Percentiles rank a stretch among this genome's conserved stretches.
These are phyloP conservation scores for Neodidymelliopsis sp. DNA, from an alignment of 2,329 filamentous ascomycete genomes.

Conservation along the genomic window DNA sequence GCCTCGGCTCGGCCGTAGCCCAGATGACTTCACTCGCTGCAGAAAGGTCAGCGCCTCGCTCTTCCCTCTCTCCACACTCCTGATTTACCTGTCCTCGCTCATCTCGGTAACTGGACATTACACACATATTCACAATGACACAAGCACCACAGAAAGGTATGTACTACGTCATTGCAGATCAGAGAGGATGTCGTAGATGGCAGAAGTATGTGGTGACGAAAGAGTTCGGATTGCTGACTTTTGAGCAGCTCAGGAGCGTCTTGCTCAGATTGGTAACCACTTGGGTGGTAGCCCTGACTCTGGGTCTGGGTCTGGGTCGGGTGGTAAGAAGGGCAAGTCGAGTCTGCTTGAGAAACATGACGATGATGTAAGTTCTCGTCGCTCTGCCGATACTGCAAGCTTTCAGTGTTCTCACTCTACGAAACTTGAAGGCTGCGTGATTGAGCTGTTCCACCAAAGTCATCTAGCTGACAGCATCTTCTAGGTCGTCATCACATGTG, in stretches of 20 bases:
- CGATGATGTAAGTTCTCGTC: conserved; percentile 58
- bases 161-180: conserved; percentile 1
- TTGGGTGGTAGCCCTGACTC: conserved; percentile 47
- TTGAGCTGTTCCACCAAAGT: not conserved
- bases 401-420: not conserved
- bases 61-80: not conserved
- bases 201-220: conserved; percentile 6
- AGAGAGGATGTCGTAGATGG: not conserved
- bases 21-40: conserved; percentile 18
- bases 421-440: not conserved
- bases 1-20: conserved; percentile 16
- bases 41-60: conserved; percentile 14
- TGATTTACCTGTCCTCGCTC: not conserved
- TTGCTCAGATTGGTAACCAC: conserved; percentile 66
- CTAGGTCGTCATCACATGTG: conserved; percentile 84
- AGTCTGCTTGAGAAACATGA: conserved; percentile 61
- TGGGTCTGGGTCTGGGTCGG: conserved; percentile 2
- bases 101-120: not conserved
- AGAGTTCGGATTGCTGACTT: conserved; percentile 1
- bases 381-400: not conserved
- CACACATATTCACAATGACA: conserved; percentile 12
- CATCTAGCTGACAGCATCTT: conserved; percentile 6
- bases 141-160: conserved; percentile 21
- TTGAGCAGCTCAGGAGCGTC: conserved; percentile 62
- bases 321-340: conserved; percentile 50